These are phyloP conservation scores for Tuber calosporum DNA, from an alignment of 495 filamentous ascomycete genomes.

Conservation along the genomic window DNA sequence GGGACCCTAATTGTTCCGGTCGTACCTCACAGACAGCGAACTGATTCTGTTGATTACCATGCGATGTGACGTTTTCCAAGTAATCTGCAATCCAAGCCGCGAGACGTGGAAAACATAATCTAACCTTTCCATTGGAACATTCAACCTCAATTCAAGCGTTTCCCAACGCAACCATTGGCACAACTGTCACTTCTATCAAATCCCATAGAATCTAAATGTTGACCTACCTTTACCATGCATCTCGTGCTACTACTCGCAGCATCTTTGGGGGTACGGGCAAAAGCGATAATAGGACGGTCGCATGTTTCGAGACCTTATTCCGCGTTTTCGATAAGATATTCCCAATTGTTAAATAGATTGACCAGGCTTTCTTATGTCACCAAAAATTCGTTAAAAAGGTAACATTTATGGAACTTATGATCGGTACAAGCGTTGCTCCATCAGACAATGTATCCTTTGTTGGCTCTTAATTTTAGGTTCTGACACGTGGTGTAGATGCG, in stretches of 20 bases:
- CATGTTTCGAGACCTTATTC: constrained; percentile 6
- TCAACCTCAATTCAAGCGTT: background rate
- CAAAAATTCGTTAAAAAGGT: constrained; percentile 22
- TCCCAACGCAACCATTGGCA: too few species aligned
- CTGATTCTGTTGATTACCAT: background rate
- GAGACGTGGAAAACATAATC: background rate
- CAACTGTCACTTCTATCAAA: too few species aligned
- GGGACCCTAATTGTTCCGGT: too few species aligned
- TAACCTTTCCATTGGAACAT: constrained; percentile 2
- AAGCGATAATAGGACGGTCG: constrained; percentile 8
- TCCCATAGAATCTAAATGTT: too few species aligned
- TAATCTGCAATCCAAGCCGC: background rate
- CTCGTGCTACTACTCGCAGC: too few species aligned
- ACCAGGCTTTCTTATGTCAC: constrained; percentile 20
- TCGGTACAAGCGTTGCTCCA: constrained; percentile 13
- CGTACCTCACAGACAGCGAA: background rate
- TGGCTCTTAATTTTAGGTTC: too few species aligned
- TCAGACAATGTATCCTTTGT: too few species aligned
- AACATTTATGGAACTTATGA: constrained; percentile 10
- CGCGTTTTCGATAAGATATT: too few species aligned
- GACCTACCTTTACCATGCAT: too few species aligned
- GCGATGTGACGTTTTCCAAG: background rate
- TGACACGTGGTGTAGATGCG: too few species aligned
- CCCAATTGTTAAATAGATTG: constrained; percentile 23
- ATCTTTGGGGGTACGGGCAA: constrained; percentile 11